Percentiles rank a stretch among this genome's conserved stretches.
phyloP scores from a whole-genome alignment of 208 protist species.

The Leishmania mexicana region DNA sequence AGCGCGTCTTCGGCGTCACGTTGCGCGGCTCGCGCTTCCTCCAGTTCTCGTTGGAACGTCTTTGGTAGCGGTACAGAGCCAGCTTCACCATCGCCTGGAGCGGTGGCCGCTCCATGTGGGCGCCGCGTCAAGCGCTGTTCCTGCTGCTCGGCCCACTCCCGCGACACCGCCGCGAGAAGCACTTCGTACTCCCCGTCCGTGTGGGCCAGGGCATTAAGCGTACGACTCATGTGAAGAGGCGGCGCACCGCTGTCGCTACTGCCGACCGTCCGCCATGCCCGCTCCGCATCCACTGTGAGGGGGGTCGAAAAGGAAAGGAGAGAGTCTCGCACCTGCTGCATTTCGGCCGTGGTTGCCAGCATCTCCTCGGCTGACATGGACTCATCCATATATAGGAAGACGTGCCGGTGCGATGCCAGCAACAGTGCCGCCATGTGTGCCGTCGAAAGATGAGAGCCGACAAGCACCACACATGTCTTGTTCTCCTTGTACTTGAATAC shows the following conservation, averaged over 20 bases:
- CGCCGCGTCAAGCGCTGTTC: not conserved
- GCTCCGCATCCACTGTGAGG: conserved; percentile 5
- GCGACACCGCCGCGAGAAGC: conserved; percentile 15
- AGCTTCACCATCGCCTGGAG: not conserved
- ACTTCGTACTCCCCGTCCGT: conserved; percentile 33
- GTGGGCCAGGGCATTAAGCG: conserved; percentile 36
- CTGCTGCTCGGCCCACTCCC: conserved; percentile 12
- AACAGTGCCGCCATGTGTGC: conserved; percentile 46
- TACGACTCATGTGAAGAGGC: conserved; percentile 16
- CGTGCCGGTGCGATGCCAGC: conserved; percentile 28
- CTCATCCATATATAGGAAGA: conserved; percentile 47
- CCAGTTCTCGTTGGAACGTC: not conserved
- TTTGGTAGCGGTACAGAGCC: not conserved
- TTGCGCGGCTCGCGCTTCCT: conserved; percentile 23
- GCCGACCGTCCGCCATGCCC: not conserved
- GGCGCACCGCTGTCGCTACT: not conserved
- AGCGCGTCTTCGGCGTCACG: conserved; percentile 21
- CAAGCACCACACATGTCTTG: conserved; percentile 29
- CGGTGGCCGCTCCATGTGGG: not conserved
- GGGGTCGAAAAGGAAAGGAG: conserved; percentile 19
- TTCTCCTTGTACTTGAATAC: conserved; percentile 36
- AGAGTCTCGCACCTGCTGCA: conserved; percentile 34
- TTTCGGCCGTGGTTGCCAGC: conserved; percentile 25
- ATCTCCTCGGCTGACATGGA: conserved; percentile 34
- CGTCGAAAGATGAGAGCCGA: conserved; percentile 35